phyloP scores from a whole-genome alignment of 2,329 filamentous ascomycete species.

The Fusarium falciforme region DNA sequence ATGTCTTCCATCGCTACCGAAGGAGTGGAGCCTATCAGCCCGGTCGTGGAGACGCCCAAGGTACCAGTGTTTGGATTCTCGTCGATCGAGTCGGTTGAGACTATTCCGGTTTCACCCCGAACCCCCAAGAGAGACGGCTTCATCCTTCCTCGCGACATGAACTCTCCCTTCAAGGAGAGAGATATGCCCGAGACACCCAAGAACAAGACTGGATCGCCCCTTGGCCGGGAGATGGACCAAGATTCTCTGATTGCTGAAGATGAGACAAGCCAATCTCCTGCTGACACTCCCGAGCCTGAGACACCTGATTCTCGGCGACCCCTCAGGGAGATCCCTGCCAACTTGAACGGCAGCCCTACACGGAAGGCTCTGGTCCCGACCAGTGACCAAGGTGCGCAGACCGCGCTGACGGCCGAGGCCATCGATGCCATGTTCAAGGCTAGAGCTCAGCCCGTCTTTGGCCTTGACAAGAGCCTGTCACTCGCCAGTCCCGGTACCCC shows the following conservation, averaged over 20 bases:
- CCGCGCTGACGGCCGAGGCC: conserved; percentile 81
- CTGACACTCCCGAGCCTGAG: conserved; percentile 53
- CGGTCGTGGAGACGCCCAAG: conserved; percentile 36
- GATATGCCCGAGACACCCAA: conserved; percentile 54
- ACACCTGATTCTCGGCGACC: conserved; percentile 67
- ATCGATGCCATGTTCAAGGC: conserved; percentile 80
- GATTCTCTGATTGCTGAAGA: conserved; percentile 71
- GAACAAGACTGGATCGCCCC: conserved; percentile 47
- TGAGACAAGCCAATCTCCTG: conserved; percentile 67
- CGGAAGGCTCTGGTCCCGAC: conserved; percentile 59
- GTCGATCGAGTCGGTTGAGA: conserved; percentile 58
- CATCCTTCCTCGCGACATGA: conserved; percentile 63
- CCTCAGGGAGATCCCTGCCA: conserved; percentile 72
- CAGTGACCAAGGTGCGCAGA: conserved; percentile 82
- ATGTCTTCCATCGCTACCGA: conserved; percentile 53
- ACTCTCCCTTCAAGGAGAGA: conserved; percentile 44
- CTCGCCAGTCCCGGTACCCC: conserved; percentile 48
- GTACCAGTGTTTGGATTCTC: conserved; percentile 56
- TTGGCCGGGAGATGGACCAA: conserved; percentile 58
- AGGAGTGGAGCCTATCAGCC: conserved; percentile 54
- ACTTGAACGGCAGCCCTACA: conserved; percentile 56
- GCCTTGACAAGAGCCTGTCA: conserved; percentile 53
- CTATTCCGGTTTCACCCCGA: conserved; percentile 58
- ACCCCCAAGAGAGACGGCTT: conserved; percentile 67
- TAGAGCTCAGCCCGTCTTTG: conserved; percentile 31